A percentile compares a stretch with the other conserved stretches of the same genome.
phyloP scores from a whole-genome alignment of 306 rosid species.

The Carpinus fangiana region DNA sequence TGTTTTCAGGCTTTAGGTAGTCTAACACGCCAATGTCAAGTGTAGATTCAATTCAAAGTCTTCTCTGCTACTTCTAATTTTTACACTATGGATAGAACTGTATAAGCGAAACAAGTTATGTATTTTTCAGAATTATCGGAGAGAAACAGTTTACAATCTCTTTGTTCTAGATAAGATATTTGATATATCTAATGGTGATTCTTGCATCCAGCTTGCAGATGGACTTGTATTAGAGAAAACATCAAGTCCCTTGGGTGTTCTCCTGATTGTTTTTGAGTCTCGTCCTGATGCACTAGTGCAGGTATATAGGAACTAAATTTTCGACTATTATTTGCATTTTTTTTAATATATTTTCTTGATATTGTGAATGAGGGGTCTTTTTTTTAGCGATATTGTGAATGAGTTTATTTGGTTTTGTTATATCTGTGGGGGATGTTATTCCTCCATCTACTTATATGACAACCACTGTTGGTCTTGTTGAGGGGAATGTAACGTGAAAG shows the following conservation, averaged over 20 bases:
- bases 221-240: constrained; percentile 92
- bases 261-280: constrained; percentile 90
- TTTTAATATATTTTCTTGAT: not conserved
- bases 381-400: not conserved
- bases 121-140: not conserved
- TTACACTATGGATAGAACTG: not conserved
- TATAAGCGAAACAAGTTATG: not conserved
- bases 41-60: not conserved
- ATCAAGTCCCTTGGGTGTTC: constrained; percentile 92
- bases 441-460: not conserved
- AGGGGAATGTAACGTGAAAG: not conserved
- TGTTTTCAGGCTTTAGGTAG: constrained; percentile 14
- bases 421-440: constrained; percentile 6
- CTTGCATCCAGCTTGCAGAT: constrained; percentile 72
- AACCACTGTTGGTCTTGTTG: not conserved
- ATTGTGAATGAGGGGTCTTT: not conserved
- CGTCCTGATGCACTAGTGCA: constrained; percentile 98
- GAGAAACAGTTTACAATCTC: not conserved
- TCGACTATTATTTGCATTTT: not conserved
- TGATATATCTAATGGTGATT: constrained; percentile 35
- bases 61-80: not conserved
- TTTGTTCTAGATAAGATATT: not conserved
- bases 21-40: constrained; percentile 11
- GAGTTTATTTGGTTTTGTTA: not conserved
- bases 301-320: constrained; percentile 42